Percentiles rank a stretch among this genome's conserved stretches.
Evolutionary conservation across 2,329 filamentous ascomycete genomes (phyloP).

Genomic region (Aspergillus spinulosporus): DNA sequence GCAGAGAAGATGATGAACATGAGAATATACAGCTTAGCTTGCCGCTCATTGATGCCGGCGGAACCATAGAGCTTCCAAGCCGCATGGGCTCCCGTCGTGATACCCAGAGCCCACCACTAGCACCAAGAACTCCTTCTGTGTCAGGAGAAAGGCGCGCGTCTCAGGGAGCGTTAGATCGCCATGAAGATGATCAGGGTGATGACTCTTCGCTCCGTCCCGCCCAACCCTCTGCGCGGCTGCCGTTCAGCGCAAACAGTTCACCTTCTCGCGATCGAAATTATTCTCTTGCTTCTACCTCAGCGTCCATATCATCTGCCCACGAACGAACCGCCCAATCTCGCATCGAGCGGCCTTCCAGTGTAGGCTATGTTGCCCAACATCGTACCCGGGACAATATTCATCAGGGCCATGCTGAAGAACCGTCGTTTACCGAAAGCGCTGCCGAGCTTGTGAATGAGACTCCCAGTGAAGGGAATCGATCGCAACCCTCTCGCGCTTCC

Average conservation of each 20-base stretch:
- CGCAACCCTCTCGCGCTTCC: background rate
- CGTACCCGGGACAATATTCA: constrained; percentile 52
- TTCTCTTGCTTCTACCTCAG: constrained; percentile 41
- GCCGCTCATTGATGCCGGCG: constrained; percentile 61
- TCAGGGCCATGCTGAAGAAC: constrained; percentile 39
- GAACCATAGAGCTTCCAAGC: constrained; percentile 64
- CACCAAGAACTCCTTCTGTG: constrained; percentile 35
- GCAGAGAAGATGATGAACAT: constrained; percentile 15
- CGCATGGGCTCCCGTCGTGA: constrained; percentile 62
- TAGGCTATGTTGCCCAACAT: constrained; percentile 53
- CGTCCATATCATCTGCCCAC: constrained; percentile 39
- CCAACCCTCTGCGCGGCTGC: constrained; percentile 40
- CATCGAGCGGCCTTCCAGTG: constrained; percentile 46
- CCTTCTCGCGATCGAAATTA: constrained; percentile 38
- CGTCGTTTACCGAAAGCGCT: constrained; percentile 43
- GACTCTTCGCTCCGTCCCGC: constrained; percentile 23
- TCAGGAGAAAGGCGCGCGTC: constrained; percentile 59
- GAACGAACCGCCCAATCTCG: constrained; percentile 27
- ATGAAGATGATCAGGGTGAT: constrained; percentile 14
- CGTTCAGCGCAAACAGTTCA: constrained; percentile 43
- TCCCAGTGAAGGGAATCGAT: constrained; percentile 17
- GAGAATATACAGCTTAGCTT: constrained; percentile 50
- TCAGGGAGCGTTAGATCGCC: constrained; percentile 19
- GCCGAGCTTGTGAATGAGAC: constrained; percentile 47
- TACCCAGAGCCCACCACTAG: constrained; percentile 47